A percentile compares a stretch with the other conserved stretches of the same genome.
Conservation (phyloP, 2,329 filamentous ascomycete genomes). For the Scortechinia acanthostroma region DNA sequence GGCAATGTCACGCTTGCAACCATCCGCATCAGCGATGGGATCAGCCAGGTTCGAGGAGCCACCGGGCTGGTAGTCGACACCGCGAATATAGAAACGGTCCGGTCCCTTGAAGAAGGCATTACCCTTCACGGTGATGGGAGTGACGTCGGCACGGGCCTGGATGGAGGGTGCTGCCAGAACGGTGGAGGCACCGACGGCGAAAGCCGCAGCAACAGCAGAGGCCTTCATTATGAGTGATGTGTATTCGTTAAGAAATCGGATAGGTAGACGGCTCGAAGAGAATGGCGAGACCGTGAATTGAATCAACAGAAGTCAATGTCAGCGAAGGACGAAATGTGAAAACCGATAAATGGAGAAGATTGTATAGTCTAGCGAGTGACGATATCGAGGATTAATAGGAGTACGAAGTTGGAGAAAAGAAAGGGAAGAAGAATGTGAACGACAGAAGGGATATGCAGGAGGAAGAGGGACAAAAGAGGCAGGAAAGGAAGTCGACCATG, state of each 20-base stretch:
- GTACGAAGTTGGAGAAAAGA: too few relatives aligned
- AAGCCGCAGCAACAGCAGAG: background rate
- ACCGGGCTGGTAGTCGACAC: slow-evolving; percentile 57
- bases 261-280: too few relatives aligned
- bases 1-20: slow-evolving; percentile 73
- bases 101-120: slow-evolving; percentile 43
- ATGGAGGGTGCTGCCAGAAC: background rate
- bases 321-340: too few relatives aligned
- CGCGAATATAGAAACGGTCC: slow-evolving; percentile 49
- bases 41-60: slow-evolving; percentile 51
- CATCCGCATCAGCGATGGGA: slow-evolving; percentile 64
- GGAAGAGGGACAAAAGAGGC: background rate
- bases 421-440: background rate
- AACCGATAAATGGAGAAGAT: too few relatives aligned
- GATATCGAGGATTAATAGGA: too few relatives aligned
- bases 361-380: too few relatives aligned
- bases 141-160: background rate
- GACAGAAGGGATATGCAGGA: background rate
- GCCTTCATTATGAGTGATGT: slow-evolving; percentile 1
- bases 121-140: background rate
- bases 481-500: background rate
- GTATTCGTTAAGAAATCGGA: background rate
- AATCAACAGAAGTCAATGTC: too few relatives aligned
- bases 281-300: too few relatives aligned
- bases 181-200: background rate